phyloP scores from a whole-genome alignment of 2,329 filamentous ascomycete species.

The Ophiocordyceps camponoti-saundersi region DNA sequence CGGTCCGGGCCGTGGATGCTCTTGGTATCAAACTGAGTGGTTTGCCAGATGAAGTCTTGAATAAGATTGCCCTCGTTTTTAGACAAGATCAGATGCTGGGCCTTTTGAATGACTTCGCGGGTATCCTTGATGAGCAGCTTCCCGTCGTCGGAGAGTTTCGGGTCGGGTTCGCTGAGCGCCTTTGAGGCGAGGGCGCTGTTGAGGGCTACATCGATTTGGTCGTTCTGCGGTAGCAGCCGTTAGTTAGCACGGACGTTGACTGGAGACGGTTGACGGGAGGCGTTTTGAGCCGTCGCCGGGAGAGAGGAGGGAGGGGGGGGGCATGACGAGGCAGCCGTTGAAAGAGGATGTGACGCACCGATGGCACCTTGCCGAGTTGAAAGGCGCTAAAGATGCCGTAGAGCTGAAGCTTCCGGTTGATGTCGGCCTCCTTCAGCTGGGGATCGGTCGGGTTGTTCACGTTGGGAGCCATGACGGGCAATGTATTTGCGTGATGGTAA shows the following conservation, averaged over 20 bases:
- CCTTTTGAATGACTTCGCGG: slow-evolving; percentile 62
- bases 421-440: slow-evolving; percentile 66
- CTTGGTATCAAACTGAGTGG: slow-evolving; percentile 53
- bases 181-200: slow-evolving; percentile 70
- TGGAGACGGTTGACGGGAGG: no score
- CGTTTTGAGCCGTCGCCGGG: no score
- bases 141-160: slow-evolving; percentile 69
- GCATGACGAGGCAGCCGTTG: background rate
- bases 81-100: slow-evolving; percentile 69
- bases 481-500: slow-evolving; percentile 3
- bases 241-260: no score
- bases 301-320: no score
- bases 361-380: slow-evolving; percentile 76
- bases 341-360: slow-evolving; percentile 35
- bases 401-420: slow-evolving; percentile 86
- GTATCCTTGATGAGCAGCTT: slow-evolving; percentile 62
- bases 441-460: slow-evolving; percentile 62
- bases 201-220: slow-evolving; percentile 86
- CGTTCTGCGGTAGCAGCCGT: slow-evolving; percentile 40
- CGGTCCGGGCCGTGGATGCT: slow-evolving; percentile 43
- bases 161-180: slow-evolving; percentile 51
- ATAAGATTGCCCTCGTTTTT: slow-evolving; percentile 93
- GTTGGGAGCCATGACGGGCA: slow-evolving; percentile 17
- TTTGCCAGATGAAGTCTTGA: slow-evolving; percentile 95
- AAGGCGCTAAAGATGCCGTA: slow-evolving; percentile 86